phyloP scores from a whole-genome alignment of 2,329 filamentous ascomycete genomes.

The Cladophialophora immunda region DNA sequence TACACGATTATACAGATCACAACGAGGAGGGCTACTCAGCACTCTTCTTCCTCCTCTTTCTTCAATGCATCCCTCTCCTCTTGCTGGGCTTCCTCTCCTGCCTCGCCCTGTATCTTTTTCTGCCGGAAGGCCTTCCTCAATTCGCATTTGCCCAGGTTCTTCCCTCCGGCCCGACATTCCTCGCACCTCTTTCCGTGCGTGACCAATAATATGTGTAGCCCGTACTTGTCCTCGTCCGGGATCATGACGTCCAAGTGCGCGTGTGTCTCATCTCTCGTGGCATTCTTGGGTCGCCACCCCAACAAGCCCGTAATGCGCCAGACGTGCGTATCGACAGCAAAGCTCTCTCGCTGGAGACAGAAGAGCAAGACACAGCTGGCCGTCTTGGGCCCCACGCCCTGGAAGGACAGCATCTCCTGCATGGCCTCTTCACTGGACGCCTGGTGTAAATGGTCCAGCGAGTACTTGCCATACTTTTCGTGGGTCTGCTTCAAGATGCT shows the following conservation, averaged over 20 bases:
- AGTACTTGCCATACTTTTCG: slow-evolving; percentile 41
- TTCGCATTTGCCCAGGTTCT: slow-evolving; percentile 68
- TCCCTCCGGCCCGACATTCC: slow-evolving; percentile 63
- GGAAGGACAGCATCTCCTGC: slow-evolving; percentile 64
- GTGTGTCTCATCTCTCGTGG: slow-evolving; percentile 42
- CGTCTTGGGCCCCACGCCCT: slow-evolving; percentile 72
- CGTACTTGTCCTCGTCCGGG: slow-evolving; percentile 70
- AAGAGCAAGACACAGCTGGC: slow-evolving; percentile 72
- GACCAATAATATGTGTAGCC: slow-evolving; percentile 69
- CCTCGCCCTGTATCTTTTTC: slow-evolving; percentile 69
- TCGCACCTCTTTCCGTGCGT: slow-evolving; percentile 69
- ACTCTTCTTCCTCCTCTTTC: slow-evolving; percentile 25
- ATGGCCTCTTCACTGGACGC: slow-evolving; percentile 65
- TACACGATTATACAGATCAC: not conserved
- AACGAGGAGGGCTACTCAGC: not conserved
- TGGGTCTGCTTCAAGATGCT: slow-evolving; percentile 39
- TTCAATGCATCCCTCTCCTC: slow-evolving; percentile 48
- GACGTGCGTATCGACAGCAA: slow-evolving; percentile 73
- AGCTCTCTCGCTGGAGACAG: slow-evolving; percentile 69
- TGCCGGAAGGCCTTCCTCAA: slow-evolving; percentile 69
- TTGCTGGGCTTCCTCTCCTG: slow-evolving; percentile 66
- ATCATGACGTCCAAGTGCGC: slow-evolving; percentile 67
- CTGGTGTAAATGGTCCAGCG: slow-evolving; percentile 65
- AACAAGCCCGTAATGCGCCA: slow-evolving; percentile 70
- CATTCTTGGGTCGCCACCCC: slow-evolving; percentile 64